Percentiles rank a stretch among this genome's conserved stretches.
These are phyloP conservation scores for Citrus sinensis DNA, from an alignment of 345 rosid genomes.

Conservation along the genomic window DVS_A1.0 CM039166.1:231501-232000, in stretches of 20 bases:
- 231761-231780: background rate
- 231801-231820: constrained; percentile 62
- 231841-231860: constrained; percentile 68
- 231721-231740: background rate
- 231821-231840: constrained; percentile 48
- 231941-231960: background rate
- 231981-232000: background rate
- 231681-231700: background rate
- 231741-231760: background rate
- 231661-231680: background rate
- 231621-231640: background rate
- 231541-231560: background rate
- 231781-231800: constrained; percentile 34
- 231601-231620: background rate
- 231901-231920: background rate
- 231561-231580: background rate
- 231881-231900: constrained; percentile 36
- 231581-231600: background rate
- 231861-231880: constrained; percentile 65
- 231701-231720: background rate
- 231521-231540: background rate
- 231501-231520: background rate
- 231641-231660: background rate
- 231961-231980: background rate
- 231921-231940: background rate